phyloP scores from a whole-genome alignment of 2,329 filamentous ascomycete genomes.

The Arthrobotrys iridis region DNA sequence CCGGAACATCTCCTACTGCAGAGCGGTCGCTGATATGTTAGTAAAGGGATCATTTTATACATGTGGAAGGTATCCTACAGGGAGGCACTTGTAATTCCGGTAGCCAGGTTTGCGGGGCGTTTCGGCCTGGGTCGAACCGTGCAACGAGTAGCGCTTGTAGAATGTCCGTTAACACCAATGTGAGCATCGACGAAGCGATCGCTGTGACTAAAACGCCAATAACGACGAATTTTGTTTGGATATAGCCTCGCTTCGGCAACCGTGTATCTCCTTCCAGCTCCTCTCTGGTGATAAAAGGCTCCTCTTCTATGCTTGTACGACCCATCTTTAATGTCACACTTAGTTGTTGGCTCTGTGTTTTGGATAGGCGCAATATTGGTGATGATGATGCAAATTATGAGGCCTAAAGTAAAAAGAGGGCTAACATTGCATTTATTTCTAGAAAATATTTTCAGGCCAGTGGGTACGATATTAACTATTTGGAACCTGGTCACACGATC shows the following conservation, averaged over 20 bases:
- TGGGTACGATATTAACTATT: background rate
- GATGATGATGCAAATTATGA: background rate
- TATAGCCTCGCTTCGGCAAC: conserved; percentile 2
- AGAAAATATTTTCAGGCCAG: background rate
- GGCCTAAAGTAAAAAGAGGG: background rate
- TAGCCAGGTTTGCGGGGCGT: background rate
- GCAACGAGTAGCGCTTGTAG: conserved; percentile 7
- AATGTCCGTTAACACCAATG: conserved; percentile 1
- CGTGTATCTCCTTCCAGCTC: background rate
- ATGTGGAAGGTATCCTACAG: background rate
- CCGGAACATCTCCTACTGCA: background rate
- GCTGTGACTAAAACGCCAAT: conserved; percentile 1
- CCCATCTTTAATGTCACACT: background rate
- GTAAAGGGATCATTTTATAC: background rate
- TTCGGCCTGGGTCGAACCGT: background rate
- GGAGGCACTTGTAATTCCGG: background rate
- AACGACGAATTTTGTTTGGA: conserved; percentile 7
- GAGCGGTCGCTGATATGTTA: background rate
- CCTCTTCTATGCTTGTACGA: background rate
- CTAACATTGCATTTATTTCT: background rate
- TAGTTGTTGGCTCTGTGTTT: background rate
- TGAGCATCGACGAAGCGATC: conserved; percentile 7
- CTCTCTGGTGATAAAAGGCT: background rate
- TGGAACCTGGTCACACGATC: background rate
- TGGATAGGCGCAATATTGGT: background rate